Conservation (phyloP, 192 early-diverging fungal genomes). For the Backusella luteola region DNA sequence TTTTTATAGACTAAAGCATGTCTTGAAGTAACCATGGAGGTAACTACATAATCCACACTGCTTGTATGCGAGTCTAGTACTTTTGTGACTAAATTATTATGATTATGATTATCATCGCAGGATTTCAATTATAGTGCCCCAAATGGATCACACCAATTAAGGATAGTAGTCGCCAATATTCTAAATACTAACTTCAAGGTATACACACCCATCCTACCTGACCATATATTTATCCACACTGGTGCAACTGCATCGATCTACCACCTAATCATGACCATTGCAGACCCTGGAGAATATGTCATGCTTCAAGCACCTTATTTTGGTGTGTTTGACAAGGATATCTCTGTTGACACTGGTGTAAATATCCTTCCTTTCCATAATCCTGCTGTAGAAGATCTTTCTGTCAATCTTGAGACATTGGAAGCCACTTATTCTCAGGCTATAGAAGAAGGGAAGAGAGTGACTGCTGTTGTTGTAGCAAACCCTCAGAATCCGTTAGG, state of each 20-base stretch:
- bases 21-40: too few relatives aligned
- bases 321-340: constrained; percentile 68
- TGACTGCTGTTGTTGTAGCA: constrained; percentile 36
- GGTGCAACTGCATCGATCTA: constrained; percentile 69
- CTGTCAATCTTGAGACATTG: constrained; percentile 34
- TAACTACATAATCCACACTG: background rate
- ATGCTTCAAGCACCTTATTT: constrained; percentile 77
- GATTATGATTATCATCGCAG: constrained; percentile 14
- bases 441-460: constrained; percentile 39
- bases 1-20: background rate
- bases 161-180: constrained; percentile 56
- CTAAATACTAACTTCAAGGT: constrained; percentile 67
- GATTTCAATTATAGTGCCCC: constrained; percentile 45
- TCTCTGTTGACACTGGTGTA: constrained; percentile 48
- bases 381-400: constrained; percentile 38
- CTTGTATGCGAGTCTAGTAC: background rate
- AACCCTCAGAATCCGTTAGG: constrained; percentile 78
- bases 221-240: constrained; percentile 60
- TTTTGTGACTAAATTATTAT: too few relatives aligned
- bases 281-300: constrained; percentile 71
- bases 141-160: constrained; percentile 56
- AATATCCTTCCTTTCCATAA: constrained; percentile 51
- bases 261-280: constrained; percentile 61
- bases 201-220: constrained; percentile 32
- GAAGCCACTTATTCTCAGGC: constrained; percentile 51